Evolutionary conservation across 2,329 filamentous ascomycete genomes (phyloP).

Genomic region (Diaporthe ampelina): DNA sequence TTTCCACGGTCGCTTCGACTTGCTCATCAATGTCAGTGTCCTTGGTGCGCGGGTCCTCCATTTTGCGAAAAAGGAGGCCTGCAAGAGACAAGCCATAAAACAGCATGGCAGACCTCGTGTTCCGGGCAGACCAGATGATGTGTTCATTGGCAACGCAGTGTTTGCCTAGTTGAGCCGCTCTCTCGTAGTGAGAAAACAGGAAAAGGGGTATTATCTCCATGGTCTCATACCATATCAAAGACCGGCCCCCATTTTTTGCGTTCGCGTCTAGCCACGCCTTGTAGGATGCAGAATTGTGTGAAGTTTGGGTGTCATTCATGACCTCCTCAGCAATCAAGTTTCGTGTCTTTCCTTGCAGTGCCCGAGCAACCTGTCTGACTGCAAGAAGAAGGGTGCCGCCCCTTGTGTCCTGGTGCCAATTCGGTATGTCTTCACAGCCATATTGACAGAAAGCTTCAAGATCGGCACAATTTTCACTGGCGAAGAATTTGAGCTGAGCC

Average conservation of each 20-base stretch:
- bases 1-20: conserved; percentile 62
- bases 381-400: conserved; percentile 79
- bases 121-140: conserved; percentile 71
- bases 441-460: conserved; percentile 79
- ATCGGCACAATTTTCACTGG: conserved; percentile 77
- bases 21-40: conserved; percentile 59
- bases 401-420: conserved; percentile 79
- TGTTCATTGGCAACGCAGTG: conserved; percentile 61
- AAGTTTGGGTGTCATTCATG: conserved; percentile 72
- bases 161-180: conserved; percentile 70
- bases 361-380: conserved; percentile 75
- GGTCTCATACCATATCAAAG: conserved; percentile 77
- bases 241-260: conserved; percentile 72
- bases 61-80: conserved; percentile 63
- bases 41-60: conserved; percentile 62
- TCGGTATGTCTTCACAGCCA: conserved; percentile 79
- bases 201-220: conserved; percentile 74
- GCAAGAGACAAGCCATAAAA: conserved; percentile 72
- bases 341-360: conserved; percentile 81
- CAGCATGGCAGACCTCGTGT: conserved; percentile 69
- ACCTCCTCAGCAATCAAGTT: conserved; percentile 65
- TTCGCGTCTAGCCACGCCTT: conserved; percentile 69
- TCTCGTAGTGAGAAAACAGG: conserved; percentile 73
- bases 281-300: conserved; percentile 71
- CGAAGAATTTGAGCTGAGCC: conserved; percentile 77